Base-by-base conservation (phyloP, 2,329 filamentous ascomycete genomes). In the Diaporthe citrichinensis region DNA sequence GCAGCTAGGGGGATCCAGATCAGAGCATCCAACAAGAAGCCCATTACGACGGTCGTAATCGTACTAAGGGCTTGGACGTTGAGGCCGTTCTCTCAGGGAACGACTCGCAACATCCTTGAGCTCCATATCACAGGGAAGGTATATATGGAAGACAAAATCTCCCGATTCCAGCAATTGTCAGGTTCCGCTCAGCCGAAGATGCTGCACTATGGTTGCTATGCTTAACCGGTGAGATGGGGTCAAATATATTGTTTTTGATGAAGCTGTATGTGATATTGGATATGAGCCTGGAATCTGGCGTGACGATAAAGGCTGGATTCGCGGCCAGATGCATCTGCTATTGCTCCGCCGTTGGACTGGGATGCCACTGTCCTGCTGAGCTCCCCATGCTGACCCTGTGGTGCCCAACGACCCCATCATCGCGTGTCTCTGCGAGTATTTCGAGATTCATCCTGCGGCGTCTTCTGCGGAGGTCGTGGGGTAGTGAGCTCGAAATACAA, bases 101-200 rank as follows among this genome's bases (percentile, higher is more conserved):
- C n/a, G 14, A 31, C 31, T 9, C 34, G 2, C 3, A 25, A 39
- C 34, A 20, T 25, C 28, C 28, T 9, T 23, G 34, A 2, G 49
- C 23, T 68, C 46, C 46, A 68, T 28, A 20, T 53, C 46, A 68
- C 34, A 53, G 36, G 36, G 36, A 39, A 39, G 65, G 46, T 68
- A 53, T 68, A 25, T 68, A 68, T 39, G 46, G 46, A 8, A 53
- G 23, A 28, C 31, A 23, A 23, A 6, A 14, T 31, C 17, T 36
- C n/a, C 41, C 23, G 7, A 4, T 39, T 25, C n/a, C 10, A 25
- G 31, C 23, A 51, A 53, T 28, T 9, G 31, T 28, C 23, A n/a
- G 14, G 15, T 68, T 68, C 65, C 65, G 34, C 46, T 53, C 15
- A 68, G 25, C 65, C 65, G 46, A 39, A 17, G 23, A 68, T 28